A percentile compares a stretch with the other conserved stretches of the same genome.
Evolutionary conservation across 2,329 filamentous ascomycete species (phyloP).

Genomic region (Coleophoma eucalyptorum): DNA sequence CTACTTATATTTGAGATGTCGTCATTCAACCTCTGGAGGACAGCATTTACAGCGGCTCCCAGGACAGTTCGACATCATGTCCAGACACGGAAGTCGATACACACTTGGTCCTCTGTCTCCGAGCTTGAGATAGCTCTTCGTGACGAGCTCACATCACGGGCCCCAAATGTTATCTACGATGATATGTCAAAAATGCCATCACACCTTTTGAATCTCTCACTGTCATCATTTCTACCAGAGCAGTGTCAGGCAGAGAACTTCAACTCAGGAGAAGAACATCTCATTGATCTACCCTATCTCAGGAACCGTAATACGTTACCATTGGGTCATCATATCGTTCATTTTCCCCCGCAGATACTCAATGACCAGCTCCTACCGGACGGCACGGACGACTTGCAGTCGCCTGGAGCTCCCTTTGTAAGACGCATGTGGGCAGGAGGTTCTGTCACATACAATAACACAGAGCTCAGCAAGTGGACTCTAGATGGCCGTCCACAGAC

Average conservation of each 20-base stretch:
- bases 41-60: too few species aligned
- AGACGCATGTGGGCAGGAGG: slow-evolving; percentile 91
- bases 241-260: slow-evolving; percentile 19
- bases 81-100: too few species aligned
- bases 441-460: slow-evolving; percentile 50
- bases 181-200: slow-evolving; percentile 58
- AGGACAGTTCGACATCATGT: too few species aligned
- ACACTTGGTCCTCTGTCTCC: neutral
- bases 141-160: slow-evolving; percentile 16
- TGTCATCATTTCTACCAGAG: slow-evolving; percentile 50
- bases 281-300: neutral
- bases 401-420: slow-evolving; percentile 66
- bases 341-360: slow-evolving; percentile 72
- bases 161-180: slow-evolving; percentile 31
- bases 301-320: slow-evolving; percentile 30
- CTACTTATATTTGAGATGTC: too few species aligned
- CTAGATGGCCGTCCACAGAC: slow-evolving; percentile 31
- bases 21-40: too few species aligned
- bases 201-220: slow-evolving; percentile 60
- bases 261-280: slow-evolving; percentile 10
- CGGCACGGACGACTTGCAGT: slow-evolving; percentile 79
- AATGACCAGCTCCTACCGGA: slow-evolving; percentile 66
- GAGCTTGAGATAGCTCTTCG: slow-evolving; percentile 11
- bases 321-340: slow-evolving; percentile 76
- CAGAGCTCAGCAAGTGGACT: slow-evolving; percentile 12